phyloP scores from a whole-genome alignment of 2,329 filamentous ascomycete genomes.

The Cordyceps militaris region DNA sequence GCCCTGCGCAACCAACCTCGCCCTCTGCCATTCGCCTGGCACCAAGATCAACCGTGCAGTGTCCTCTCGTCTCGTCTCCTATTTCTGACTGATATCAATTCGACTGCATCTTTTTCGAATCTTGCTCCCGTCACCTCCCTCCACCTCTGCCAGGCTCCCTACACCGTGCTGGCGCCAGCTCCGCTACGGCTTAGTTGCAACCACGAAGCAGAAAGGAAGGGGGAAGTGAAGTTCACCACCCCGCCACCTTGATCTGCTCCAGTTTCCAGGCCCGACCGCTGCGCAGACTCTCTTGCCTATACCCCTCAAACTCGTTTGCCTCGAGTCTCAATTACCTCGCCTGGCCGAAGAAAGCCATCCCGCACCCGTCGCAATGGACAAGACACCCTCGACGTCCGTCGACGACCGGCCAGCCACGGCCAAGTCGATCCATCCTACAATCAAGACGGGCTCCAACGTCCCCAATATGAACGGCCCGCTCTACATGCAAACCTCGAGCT shows the following conservation, averaged over 20 bases:
- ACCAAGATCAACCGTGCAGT: background rate
- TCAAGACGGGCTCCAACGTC: slow-evolving; percentile 27
- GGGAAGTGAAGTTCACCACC: slow-evolving; percentile 3
- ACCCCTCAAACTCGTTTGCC: background rate
- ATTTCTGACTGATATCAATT: background rate
- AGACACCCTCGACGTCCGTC: background rate
- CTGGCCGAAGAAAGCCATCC: background rate
- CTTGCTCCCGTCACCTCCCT: background rate
- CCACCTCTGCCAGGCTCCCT: background rate
- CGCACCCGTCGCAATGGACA: slow-evolving; percentile 1
- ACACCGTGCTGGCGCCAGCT: background rate
- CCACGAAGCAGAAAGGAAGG: background rate
- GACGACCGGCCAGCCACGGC: slow-evolving; percentile 14
- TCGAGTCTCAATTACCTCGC: background rate
- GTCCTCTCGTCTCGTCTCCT: background rate
- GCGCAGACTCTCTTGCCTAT: background rate
- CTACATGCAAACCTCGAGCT: slow-evolving; percentile 47
- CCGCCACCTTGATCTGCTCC: background rate
- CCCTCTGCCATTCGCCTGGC: background rate
- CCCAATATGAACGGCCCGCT: slow-evolving; percentile 48
- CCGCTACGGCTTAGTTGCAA: background rate
- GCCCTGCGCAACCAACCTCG: slow-evolving; percentile 2
- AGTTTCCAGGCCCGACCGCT: background rate
- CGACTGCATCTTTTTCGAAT: background rate
- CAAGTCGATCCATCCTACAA: slow-evolving; percentile 20